Evolutionary conservation across 1,284 basidiomycete genomes (phyloP).

Genomic region (Amylostereum areolatum): DNA sequence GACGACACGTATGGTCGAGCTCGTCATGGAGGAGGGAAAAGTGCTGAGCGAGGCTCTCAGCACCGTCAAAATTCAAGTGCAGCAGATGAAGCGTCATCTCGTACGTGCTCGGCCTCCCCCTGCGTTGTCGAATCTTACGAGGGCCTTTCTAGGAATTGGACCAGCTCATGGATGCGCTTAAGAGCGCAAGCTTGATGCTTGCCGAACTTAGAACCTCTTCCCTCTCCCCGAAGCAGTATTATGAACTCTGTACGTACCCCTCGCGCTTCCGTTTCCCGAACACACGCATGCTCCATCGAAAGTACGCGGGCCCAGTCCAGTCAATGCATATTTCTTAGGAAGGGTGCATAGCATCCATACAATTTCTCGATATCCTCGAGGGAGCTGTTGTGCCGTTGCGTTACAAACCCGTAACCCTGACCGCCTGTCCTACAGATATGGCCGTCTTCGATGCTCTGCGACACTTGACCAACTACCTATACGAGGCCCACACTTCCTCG

Average conservation of each 20-base stretch:
- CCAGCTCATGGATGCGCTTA: slow-evolving; percentile 95
- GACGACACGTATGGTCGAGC: slow-evolving; percentile 11
- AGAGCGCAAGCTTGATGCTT: slow-evolving; percentile 92
- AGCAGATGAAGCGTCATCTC: slow-evolving; percentile 90
- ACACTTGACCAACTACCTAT: slow-evolving; percentile 90
- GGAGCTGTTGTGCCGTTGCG: too few relatives aligned
- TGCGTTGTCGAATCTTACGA: not conserved
- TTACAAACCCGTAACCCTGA: slow-evolving; percentile 1
- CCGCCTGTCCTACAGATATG: slow-evolving; percentile 62
- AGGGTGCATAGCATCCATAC: too few relatives aligned
- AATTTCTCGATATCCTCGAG: too few relatives aligned
- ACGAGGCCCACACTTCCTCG: slow-evolving; percentile 85
- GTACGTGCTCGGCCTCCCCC: slow-evolving; percentile 39
- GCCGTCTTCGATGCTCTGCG: slow-evolving; percentile 92
- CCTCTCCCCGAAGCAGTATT: slow-evolving; percentile 92
- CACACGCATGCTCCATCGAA: too few relatives aligned
- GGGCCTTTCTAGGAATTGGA: slow-evolving; percentile 65
- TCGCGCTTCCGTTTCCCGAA: too few relatives aligned
- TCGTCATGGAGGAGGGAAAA: slow-evolving; percentile 64
- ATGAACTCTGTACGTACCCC: slow-evolving; percentile 78
- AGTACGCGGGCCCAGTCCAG: too few relatives aligned
- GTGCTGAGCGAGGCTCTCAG: slow-evolving; percentile 76
- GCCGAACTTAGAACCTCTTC: slow-evolving; percentile 90
- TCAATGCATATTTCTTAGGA: too few relatives aligned
- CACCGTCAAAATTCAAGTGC: slow-evolving; percentile 88